Evolutionary conservation across 495 filamentous ascomycete genomes (phyloP).

Genomic region (Tetracladium setigerum): DNA sequence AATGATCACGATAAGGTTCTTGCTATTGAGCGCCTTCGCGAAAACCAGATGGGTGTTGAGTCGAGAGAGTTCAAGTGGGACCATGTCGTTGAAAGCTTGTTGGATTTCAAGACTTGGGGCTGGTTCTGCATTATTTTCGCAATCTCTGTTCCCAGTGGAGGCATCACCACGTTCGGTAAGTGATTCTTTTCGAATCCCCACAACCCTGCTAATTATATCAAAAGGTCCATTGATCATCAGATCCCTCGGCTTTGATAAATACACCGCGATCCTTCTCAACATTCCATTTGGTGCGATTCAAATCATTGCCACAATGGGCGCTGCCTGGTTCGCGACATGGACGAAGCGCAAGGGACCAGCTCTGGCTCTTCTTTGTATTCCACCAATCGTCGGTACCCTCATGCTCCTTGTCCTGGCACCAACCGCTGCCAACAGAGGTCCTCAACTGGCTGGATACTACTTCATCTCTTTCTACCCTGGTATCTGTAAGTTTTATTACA

Average conservation of each 20-base stretch:
- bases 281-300: constrained; percentile 58
- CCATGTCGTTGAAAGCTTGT: constrained; percentile 51
- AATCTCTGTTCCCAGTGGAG: constrained; percentile 43
- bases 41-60: constrained; percentile 55
- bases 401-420: constrained; percentile 46
- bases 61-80: constrained; percentile 54
- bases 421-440: constrained; percentile 33
- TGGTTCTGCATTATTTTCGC: constrained; percentile 54
- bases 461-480: constrained; percentile 26
- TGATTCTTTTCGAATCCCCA: too few relatives aligned
- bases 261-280: constrained; percentile 53
- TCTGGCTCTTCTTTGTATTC: constrained; percentile 44
- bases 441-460: constrained; percentile 52
- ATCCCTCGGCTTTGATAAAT: constrained; percentile 50
- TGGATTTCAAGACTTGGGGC: constrained; percentile 59
- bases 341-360: constrained; percentile 49
- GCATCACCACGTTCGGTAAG: constrained; percentile 46
- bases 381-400: constrained; percentile 48
- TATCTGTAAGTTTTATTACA: too few relatives aligned
- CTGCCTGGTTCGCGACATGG: constrained; percentile 45
- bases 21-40: constrained; percentile 40
- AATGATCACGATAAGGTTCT: constrained; percentile 43
- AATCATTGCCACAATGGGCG: constrained; percentile 49
- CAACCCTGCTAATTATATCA: too few relatives aligned
- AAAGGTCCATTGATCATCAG: constrained; percentile 49